phyloP scores from a whole-genome alignment of 257 asterid species.

The Scutellaria galericulata region DNA sequence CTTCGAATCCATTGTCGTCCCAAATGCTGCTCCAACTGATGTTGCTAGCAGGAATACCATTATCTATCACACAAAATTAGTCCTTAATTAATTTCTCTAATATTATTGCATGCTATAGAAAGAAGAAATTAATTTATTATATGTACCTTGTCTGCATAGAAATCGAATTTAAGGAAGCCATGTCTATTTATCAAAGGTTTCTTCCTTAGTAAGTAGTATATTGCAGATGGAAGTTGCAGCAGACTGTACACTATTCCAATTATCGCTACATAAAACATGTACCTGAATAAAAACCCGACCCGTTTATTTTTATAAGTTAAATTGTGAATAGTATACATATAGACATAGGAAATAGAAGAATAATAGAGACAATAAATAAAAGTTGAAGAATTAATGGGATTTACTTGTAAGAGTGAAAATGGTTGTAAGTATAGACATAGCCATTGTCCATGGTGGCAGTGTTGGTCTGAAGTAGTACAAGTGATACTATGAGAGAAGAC shows the following conservation, averaged over 20 bases:
- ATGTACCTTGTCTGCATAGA: conserved; percentile 37
- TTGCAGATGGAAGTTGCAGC: conserved; percentile 39
- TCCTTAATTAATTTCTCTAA: too few species aligned
- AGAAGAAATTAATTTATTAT: background rate
- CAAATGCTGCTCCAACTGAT: conserved; percentile 40
- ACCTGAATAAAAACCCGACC: conserved; percentile 11
- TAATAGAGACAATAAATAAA: background rate
- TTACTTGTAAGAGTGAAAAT: conserved; percentile 41
- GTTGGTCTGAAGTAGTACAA: conserved; percentile 35
- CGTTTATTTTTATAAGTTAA: too few species aligned
- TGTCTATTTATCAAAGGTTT: conserved; percentile 32
- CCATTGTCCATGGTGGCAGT: background rate
- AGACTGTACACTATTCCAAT: conserved; percentile 32
- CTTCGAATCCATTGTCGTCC: conserved; percentile 37
- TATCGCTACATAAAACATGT: conserved; percentile 32
- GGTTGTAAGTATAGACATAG: conserved; percentile 22
- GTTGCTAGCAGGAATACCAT: conserved; percentile 33
- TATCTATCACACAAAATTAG: background rate
- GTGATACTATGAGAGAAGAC: conserved; percentile 32
- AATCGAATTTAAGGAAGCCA: conserved; percentile 37
- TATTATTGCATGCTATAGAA: background rate
- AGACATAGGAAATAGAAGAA: background rate
- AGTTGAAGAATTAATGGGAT: conserved; percentile 3
- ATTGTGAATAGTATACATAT: background rate
- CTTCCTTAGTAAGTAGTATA: conserved; percentile 38